A percentile compares a stretch with the other conserved stretches of the same genome.
These are phyloP conservation scores for Ormosia emarginata DNA, from an alignment of 306 rosid species.

Conservation along the genomic window DNA sequence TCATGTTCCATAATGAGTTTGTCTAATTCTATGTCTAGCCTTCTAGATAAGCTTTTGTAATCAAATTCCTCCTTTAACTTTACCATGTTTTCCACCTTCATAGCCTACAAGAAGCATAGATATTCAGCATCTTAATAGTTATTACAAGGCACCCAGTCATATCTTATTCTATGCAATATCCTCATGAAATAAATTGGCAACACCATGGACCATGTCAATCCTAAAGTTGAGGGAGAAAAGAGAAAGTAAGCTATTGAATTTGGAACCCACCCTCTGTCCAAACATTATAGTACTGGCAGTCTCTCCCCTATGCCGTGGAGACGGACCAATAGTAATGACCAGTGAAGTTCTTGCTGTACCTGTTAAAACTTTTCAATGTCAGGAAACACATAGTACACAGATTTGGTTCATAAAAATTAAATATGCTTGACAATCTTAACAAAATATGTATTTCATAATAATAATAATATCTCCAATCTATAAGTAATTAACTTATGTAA, in stretches of 20 bases:
- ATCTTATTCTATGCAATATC: slow-evolving; percentile 15
- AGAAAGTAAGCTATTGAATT: slow-evolving; percentile 11
- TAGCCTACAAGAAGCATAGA: slow-evolving; percentile 58
- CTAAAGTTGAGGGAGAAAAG: slow-evolving; percentile 4
- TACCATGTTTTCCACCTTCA: slow-evolving; percentile 99
- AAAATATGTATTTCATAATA: slow-evolving; percentile 11
- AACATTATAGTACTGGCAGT: slow-evolving; percentile 96
- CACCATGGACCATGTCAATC: not conserved
- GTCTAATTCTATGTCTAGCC: slow-evolving; percentile 84
- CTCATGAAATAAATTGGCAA: not conserved
- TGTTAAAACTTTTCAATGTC: slow-evolving; percentile 41
- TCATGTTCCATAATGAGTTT: slow-evolving; percentile 94
- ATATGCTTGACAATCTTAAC: slow-evolving; percentile 1
- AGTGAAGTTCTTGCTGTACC: slow-evolving; percentile 98
- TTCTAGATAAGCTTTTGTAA: slow-evolving; percentile 92
- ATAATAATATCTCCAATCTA: not conserved
- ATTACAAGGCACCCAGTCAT: slow-evolving; percentile 1
- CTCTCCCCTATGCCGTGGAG: slow-evolving; percentile 98
- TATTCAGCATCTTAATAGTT: slow-evolving; percentile 29
- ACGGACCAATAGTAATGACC: slow-evolving; percentile 89
- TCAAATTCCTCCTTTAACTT: slow-evolving; percentile 96
- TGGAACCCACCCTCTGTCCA: slow-evolving; percentile 86
- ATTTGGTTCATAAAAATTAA: not conserved
- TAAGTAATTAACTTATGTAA: not conserved
- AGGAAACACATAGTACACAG: slow-evolving; percentile 23